These are phyloP conservation scores for Cytidiella melzeri DNA, from an alignment of 768 basidiomycete species.

Conservation along the genomic window DNA sequence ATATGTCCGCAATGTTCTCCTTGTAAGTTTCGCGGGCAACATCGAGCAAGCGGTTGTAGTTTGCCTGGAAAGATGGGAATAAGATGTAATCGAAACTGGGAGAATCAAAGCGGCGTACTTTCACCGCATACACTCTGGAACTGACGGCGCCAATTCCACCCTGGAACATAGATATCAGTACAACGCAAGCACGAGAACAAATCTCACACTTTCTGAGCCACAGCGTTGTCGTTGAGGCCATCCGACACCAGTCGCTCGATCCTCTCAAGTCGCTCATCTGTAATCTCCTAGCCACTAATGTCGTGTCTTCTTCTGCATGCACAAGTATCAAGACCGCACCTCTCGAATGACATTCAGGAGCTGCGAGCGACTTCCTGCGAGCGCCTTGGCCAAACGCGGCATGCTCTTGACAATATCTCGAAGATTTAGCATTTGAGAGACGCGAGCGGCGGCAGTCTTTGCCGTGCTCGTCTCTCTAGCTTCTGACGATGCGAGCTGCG, in stretches of 20 bases:
- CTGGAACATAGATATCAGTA: constrained; percentile 28
- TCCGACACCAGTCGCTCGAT: constrained; percentile 56
- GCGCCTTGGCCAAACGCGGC: constrained; percentile 54
- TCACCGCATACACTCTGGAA: constrained; percentile 85
- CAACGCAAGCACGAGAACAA: not conserved
- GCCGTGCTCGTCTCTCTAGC: constrained; percentile 45
- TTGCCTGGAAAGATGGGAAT: constrained; percentile 40
- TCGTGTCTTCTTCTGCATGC: no score
- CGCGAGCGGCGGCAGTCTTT: constrained; percentile 61
- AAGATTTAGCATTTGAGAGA: constrained; percentile 75
- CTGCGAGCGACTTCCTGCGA: constrained; percentile 50
- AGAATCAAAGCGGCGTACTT: constrained; percentile 29
- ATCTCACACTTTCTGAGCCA: constrained; percentile 48
- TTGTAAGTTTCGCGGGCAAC: constrained; percentile 93
- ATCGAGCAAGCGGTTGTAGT: constrained; percentile 79
- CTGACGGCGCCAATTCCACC: constrained; percentile 71
- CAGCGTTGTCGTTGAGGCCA: constrained; percentile 69
- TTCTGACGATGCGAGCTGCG: constrained; percentile 65
- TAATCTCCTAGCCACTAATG: constrained; percentile 74
- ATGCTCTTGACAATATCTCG: constrained; percentile 66
- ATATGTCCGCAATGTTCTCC: constrained; percentile 88
- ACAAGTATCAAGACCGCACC: no score
- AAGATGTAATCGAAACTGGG: not conserved
- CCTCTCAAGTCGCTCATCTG: constrained; percentile 60
- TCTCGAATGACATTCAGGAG: constrained; percentile 58